Evolutionary conservation across 2,329 filamentous ascomycete genomes (phyloP), one percentile per base, ranked within the genome.

Genomic region (Podosphaera aphanis): DNA sequence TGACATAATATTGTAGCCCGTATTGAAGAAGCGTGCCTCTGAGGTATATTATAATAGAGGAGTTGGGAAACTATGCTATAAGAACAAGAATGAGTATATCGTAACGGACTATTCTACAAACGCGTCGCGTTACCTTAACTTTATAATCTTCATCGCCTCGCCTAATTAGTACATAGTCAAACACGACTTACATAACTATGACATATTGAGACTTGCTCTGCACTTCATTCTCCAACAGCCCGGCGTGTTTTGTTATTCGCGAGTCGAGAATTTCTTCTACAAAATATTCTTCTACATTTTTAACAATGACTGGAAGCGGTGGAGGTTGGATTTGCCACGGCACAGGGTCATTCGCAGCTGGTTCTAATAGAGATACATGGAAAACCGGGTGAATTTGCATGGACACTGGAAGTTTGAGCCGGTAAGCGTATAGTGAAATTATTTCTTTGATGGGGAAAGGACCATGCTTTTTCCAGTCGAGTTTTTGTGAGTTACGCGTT

Each of bases 301-400:
- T 31, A 5, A 45, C 20, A 6, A 10, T 23, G 1, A 41, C 11
- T 8, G 20, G 38, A 2, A 16, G 20, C 3, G 21, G 38, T 3
- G 19, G 38, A 5, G 15, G 2, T 25, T 41, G 19, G 13, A 3
- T 41, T n/a, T 41, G 38, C 3, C 38, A 19, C 11, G 38, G 38
- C 6, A 41, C 19, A 11, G n/a, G 20, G 7, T 41, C 21, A 25
- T 21, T n/a, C 5, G 21, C 38, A 7, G 23, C 42, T 2, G 23
- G 36, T 27, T 47, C 42, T 8, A 47, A 19, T 18, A 47, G 21
- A 1, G 46, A 47, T n/a, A 47, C 44, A 20, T 47, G 42, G 16
- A 47, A 47, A 3, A 45, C 25, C 8, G 42, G 25, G 25, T 47
- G 23, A 4, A 47, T 45, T 31, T 42, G 33, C 18, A 47, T 47